phyloP scores from a whole-genome alignment of 257 asterid genomes.

The Datura wrightii region DNA sequence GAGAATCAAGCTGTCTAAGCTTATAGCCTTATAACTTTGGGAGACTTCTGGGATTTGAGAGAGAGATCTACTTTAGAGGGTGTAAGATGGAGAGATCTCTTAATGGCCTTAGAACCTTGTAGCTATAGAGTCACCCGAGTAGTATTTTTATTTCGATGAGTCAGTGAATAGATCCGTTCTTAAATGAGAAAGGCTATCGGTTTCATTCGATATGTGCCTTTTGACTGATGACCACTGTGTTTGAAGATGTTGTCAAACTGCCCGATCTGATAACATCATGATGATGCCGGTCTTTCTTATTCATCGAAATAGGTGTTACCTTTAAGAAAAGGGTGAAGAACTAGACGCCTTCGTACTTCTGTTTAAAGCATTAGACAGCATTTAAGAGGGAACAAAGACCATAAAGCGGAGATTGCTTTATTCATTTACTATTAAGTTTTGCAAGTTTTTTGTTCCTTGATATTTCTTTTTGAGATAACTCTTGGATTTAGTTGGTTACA shows the following conservation, averaged over 20 bases:
- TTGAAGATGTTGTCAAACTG: not conserved
- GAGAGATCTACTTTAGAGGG: not conserved
- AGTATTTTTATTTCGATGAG: not conserved
- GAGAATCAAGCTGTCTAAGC: conserved; percentile 12
- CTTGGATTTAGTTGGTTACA: not conserved
- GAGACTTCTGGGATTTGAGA: not conserved
- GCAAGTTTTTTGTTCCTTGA: not conserved
- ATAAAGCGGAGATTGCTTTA: not conserved
- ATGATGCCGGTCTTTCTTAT: conserved; percentile 20
- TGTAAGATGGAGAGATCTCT: not conserved
- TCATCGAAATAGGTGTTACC: conserved; percentile 16
- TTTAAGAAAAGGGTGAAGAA: not conserved
- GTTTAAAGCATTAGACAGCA: not conserved
- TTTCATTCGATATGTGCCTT: conserved; percentile 5
- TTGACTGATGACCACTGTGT: not conserved
- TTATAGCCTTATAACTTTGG: not conserved
- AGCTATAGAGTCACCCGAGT: not conserved
- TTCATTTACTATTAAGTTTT: conserved; percentile 10
- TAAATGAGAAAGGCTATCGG: not conserved
- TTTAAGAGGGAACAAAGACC: not conserved
- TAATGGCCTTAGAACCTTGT: not conserved
- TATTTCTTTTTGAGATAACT: not conserved
- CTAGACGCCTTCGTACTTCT: not conserved
- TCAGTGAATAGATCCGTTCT: not conserved
- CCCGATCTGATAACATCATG: conserved; percentile 13